phyloP scores from a whole-genome alignment of 2,329 filamentous ascomycete genomes.

The Iodosphaeria phyllophila region DNA sequence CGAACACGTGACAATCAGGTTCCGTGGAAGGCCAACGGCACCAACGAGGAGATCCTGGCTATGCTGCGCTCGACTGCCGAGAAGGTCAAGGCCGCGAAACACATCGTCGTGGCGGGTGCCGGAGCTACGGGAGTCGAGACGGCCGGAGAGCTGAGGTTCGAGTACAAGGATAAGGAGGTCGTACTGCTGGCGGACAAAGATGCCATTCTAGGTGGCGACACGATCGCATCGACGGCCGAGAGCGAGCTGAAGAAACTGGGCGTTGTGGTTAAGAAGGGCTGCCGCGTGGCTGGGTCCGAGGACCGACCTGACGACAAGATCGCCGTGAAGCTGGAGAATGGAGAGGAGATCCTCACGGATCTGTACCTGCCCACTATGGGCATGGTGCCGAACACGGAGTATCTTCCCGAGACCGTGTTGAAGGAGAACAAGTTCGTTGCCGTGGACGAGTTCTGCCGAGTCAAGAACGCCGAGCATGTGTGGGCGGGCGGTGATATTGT shows the following conservation, averaged over 20 bases:
- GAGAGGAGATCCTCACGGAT: constrained; percentile 30
- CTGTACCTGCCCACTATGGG: constrained; percentile 38
- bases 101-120: constrained; percentile 36
- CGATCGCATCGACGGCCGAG: constrained; percentile 20
- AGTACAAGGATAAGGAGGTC: constrained; percentile 29
- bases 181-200: constrained; percentile 23
- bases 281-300: constrained; percentile 19
- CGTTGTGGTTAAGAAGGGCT: constrained; percentile 25
- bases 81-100: constrained; percentile 23
- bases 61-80: constrained; percentile 21
- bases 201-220: constrained; percentile 24
- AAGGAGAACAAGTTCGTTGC: constrained; percentile 23
- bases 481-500: constrained; percentile 37
- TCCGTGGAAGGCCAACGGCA: constrained; percentile 33
- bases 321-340: constrained; percentile 25
- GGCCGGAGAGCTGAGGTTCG: constrained; percentile 32
- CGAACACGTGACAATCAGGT: constrained; percentile 18
- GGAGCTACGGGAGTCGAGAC: constrained; percentile 37
- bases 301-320: constrained; percentile 23
- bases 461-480: constrained; percentile 22
- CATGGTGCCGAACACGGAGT: constrained; percentile 33
- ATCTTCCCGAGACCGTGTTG: constrained; percentile 24
- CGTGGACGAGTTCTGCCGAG: constrained; percentile 31
- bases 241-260: constrained; percentile 32
- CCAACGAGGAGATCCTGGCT: constrained; percentile 22